Conservation (phyloP, 2,329 filamentous ascomycete genomes). For the Cytospora schulzeri region DNA sequence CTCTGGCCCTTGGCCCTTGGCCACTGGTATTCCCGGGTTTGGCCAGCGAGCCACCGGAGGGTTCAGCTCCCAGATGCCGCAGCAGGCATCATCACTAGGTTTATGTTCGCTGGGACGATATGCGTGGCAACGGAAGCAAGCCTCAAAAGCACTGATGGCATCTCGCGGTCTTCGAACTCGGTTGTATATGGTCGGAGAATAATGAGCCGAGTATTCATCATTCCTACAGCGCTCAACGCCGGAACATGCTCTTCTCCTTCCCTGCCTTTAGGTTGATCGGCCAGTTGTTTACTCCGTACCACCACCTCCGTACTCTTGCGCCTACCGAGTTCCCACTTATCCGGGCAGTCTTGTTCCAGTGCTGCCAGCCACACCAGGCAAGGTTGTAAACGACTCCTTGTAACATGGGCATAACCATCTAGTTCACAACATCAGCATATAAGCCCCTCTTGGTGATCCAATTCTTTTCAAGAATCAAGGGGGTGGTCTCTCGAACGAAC, state of each 20-base stretch:
- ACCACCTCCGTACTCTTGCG: conserved; percentile 82
- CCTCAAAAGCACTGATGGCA: not conserved
- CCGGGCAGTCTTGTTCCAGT: conserved; percentile 80
- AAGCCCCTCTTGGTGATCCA: not conserved
- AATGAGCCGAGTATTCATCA: not conserved
- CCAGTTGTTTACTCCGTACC: conserved; percentile 96
- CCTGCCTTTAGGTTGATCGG: conserved; percentile 47
- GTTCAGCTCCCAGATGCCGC: not conserved
- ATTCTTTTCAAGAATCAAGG: no score
- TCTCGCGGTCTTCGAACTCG: not conserved
- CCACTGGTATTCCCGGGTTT: not conserved
- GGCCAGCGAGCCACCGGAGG: not conserved
- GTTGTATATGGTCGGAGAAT: not conserved
- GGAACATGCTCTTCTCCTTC: conserved; percentile 19
- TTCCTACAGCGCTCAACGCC: conserved; percentile 7
- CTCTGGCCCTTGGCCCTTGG: not conserved
- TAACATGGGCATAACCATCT: conserved; percentile 83
- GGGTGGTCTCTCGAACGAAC: conserved; percentile 46
- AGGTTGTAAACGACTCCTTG: conserved; percentile 92
- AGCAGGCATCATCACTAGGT: not conserved
- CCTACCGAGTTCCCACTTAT: conserved; percentile 77
- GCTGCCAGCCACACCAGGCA: conserved; percentile 81
- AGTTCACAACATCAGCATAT: conserved; percentile 1
- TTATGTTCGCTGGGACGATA: not conserved
- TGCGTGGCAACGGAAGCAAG: not conserved